Evolutionary conservation across 495 filamentous ascomycete species (phyloP), one percentile per base, ranked within the genome.

Genomic region (Podospora fimiseda): DNA sequence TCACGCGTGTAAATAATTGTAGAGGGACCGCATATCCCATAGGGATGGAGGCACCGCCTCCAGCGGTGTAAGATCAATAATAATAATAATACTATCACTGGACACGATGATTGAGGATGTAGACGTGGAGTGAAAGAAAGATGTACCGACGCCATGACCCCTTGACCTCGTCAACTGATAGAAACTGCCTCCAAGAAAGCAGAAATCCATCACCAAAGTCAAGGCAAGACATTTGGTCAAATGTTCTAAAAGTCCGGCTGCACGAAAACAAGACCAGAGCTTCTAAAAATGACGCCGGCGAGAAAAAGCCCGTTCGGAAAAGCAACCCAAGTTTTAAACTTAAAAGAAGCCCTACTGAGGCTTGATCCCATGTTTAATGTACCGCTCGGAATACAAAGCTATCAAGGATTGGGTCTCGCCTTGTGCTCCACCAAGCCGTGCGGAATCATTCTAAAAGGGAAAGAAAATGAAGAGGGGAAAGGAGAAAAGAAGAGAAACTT

Each of bases 311-410:
- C 13, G 6, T 41, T 41, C 14, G 39, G n/a, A 37, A 8, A 41
- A n/a, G 16, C 39, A 4, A 4, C 4, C 4, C 39, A 41, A 18
- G 13, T 41, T 41, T 24, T 47, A 8, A 20, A 15, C 44, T 23
- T 15, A 13, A 37, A 42, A 51, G 48, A 23, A 13, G 20, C 18
- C 18, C 6, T 9, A 2, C 27, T 33, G 20, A 27, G 27, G 37
- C 14, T 11, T 27, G 13, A 22, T 45, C 37, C 36, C 36, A 22
- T 41, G 23, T 57, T 77, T 66, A 48, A 68, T 81, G 50, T 81
- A 69, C 74, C 78, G 78, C 77, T 76, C 77, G 76, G 77, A 80
- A 80, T 80, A 81, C 77, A 81, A 75, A 79, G 77, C 73, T 58
- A 65, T 69, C 77, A 81, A 80, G 77, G 78, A 81, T 76, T n/a